Evolutionary conservation across 345 rosid species (phyloP), one percentile per base, ranked within the genome.

Genomic region (Salix arbutifolia): DNA sequence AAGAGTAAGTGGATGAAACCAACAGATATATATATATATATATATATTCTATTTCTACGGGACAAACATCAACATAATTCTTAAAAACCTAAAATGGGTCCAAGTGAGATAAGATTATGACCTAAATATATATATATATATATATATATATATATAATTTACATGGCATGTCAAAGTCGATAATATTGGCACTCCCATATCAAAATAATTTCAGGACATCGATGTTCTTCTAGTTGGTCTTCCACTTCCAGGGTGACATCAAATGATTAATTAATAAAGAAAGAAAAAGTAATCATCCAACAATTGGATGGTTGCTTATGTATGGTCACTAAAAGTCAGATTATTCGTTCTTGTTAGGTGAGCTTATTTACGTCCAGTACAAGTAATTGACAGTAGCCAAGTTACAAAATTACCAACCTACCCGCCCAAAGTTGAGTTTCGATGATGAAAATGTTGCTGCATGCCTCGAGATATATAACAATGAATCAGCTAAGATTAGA

Each of bases 291-390:
- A 1, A n/a, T 0, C 23, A 38, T 26, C 16, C 8, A 3, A 46
- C 13, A n/a, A 44, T 65, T 76, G 76, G 74, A 62, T 28, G 37
- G 21, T 65, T 26, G 42, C 62, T 13, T n/a, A 12, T 64, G 78
- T n/a, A 37, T 76, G 46, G 65, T 77, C 37, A 44, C 35, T 8
- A 62, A 77, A 78, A 76, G 77, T 76, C 73, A 30, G 69, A 64
- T 69, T 44, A 68, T 78, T 78, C 65, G 84, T 61, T 14, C 60
- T 7, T 2, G 48, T 84, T 77, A 71, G 83, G 83, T 84, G 77
- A 48, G 58, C 71, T 53, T 13, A n/a, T 56, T 71, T 56, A 13
- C 74, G 74, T 71, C 13, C 76, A 75, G 62, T 74, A 60, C 79
- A 67, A 71, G 77, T 37, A 44, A 18, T 33, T 23, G 64, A 70